phyloP scores from a whole-genome alignment of 2,329 filamentous ascomycete species.

The Endoconidiophora laricicola region DNA sequence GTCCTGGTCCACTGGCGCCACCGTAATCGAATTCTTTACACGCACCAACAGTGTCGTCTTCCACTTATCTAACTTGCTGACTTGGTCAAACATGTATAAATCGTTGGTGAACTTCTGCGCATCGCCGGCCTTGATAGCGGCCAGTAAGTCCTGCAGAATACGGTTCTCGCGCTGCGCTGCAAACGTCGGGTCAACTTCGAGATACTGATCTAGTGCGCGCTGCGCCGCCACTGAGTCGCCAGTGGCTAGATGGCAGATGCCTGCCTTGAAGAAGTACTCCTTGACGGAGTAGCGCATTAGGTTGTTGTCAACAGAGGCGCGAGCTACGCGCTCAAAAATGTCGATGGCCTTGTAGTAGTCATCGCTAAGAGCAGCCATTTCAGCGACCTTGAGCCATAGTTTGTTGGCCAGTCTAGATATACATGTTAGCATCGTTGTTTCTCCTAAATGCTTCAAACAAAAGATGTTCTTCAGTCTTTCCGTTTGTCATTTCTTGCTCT shows the following conservation, averaged over 20 bases:
- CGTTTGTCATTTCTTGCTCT: neutral
- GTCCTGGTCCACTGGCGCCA: constrained; percentile 24
- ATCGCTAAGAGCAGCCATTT: constrained; percentile 62
- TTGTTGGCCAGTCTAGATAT: constrained; percentile 66
- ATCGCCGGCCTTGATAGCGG: constrained; percentile 60
- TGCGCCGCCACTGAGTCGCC: constrained; percentile 62
- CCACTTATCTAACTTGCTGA: constrained; percentile 93
- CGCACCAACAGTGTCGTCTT: constrained; percentile 74
- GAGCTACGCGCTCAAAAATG: constrained; percentile 70
- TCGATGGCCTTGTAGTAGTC: constrained; percentile 76
- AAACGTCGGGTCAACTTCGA: constrained; percentile 65
- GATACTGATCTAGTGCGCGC: constrained; percentile 67
- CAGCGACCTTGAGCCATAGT: constrained; percentile 80
- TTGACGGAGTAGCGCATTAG: constrained; percentile 89
- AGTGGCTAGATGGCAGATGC: constrained; percentile 67
- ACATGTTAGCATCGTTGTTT: neutral
- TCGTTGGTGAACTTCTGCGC: constrained; percentile 74
- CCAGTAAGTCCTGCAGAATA: constrained; percentile 59
- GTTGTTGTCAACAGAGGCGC: constrained; percentile 68
- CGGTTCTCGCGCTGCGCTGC: constrained; percentile 62
- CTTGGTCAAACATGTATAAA: constrained; percentile 75
- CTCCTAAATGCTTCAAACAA: no score
- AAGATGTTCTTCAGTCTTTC: neutral
- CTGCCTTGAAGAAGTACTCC: constrained; percentile 87
- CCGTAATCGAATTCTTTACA: constrained; percentile 70